Base-by-base conservation (phyloP, 1,284 basidiomycete genomes). In the Trichosporon asahii region DNA sequence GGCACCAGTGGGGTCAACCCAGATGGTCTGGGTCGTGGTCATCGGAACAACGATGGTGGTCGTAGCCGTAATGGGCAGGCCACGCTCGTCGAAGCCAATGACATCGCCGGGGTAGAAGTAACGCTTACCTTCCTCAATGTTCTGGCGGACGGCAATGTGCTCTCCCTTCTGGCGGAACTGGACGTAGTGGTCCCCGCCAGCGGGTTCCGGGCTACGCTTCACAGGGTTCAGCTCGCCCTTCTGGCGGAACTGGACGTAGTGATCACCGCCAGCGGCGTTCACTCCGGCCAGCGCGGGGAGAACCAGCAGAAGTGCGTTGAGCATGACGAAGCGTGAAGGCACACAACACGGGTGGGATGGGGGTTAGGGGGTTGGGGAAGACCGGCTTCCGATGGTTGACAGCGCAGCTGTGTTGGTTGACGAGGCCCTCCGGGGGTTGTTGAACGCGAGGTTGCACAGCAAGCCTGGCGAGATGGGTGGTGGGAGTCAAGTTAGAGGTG, bases 51-150 rank as follows among this genome's bases (percentile, higher is more conserved):
- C 70, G 4, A 83, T 72, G 0, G 80, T 82, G 1, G 79, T 84
- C 1, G 82, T 84, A 0, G 80, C 76, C 0, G 82, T 82, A 67
- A 83, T 80, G 8, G 80, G 81, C 53, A 82, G 29, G 15, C 76
- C 66, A 15, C 80, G 75, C 71, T 82, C 80, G 57, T 81, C 79
- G 27, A 78, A 64, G 44, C 40, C 66, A 33, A 46, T 18, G 27
- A 65, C 69, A 46, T 64, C 55, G 9, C 57, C 57, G 40, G 35
- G 40, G 27, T 23, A 44, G 33, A 29, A 57, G 55, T 40, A 61
- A 35, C 66, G 31, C 57, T 61, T 37, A 27, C 53, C 66, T 40
- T 57, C 55, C 37, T 66, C 63, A n/a, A 69, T 14, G 18, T 29
- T 29, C 29, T 65, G 63, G n/a, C 55, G 55, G 21, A 40, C 46